Evolutionary conservation across 2,329 filamentous ascomycete species (phyloP).

Genomic region (Paracoccidioides brasiliensis): DNA sequence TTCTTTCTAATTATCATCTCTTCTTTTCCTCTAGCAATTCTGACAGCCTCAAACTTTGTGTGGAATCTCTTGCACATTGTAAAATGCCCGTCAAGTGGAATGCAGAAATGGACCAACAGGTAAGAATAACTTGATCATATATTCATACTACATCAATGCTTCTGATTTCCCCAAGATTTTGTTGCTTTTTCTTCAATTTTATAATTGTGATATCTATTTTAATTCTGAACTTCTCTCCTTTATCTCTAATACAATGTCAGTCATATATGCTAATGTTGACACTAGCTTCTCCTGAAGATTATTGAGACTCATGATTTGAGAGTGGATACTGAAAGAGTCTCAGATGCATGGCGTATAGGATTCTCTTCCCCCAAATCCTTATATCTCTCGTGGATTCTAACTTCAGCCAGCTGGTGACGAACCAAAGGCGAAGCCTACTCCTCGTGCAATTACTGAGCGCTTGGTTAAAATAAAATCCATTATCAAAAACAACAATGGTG

Average conservation of each 20-base stretch:
- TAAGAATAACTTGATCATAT: conserved; percentile 9
- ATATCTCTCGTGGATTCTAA: neutral
- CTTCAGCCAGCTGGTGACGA: conserved; percentile 10
- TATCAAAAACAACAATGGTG: conserved; percentile 6
- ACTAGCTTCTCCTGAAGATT: conserved; percentile 29
- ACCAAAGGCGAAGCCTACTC: conserved; percentile 19
- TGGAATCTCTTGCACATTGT: neutral
- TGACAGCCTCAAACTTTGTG: neutral
- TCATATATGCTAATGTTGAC: neutral
- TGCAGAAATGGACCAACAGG: conserved; percentile 25
- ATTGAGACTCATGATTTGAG: conserved; percentile 26
- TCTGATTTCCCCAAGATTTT: too few species aligned
- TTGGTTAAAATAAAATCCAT: conserved; percentile 22
- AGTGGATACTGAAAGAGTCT: conserved; percentile 23
- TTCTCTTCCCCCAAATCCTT: neutral
- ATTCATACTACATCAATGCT: too few species aligned
- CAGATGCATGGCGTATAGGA: conserved; percentile 28
- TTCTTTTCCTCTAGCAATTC: neutral
- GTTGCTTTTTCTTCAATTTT: too few species aligned
- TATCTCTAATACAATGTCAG: neutral
- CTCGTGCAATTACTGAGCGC: conserved; percentile 29
- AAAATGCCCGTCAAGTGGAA: conserved; percentile 28
- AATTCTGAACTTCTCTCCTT: neutral
- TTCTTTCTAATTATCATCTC: neutral
- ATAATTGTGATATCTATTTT: neutral